Evolutionary conservation across 805 yeast genomes (phyloP).

Genomic region (Spathaspora arborariae): DNA sequence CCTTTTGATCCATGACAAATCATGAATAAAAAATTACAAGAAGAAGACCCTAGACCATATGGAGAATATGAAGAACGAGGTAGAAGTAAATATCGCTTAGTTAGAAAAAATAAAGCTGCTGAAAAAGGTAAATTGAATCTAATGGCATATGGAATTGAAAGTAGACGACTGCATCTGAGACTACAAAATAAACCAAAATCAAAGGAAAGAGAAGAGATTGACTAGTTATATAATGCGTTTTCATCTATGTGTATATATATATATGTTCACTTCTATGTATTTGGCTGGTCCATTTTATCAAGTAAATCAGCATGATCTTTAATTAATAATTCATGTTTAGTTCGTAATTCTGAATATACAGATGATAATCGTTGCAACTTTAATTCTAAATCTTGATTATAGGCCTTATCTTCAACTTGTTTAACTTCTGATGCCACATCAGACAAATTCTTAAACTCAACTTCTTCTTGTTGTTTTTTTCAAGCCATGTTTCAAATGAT

Average conservation of each 20-base stretch:
- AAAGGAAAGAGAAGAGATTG: not conserved
- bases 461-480: conserved; percentile 48
- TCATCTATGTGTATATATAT: not conserved
- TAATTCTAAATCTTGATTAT: conserved; percentile 6
- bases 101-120: not conserved
- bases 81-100: not conserved
- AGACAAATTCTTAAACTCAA: conserved; percentile 44
- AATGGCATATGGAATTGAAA: not conserved
- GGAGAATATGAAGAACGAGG: not conserved
- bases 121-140: not conserved
- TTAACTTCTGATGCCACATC: conserved; percentile 37
- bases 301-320: conserved; percentile 44
- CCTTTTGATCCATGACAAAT: not conserved
- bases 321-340: conserved; percentile 56
- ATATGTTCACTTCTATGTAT: too few species aligned
- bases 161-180: not conserved
- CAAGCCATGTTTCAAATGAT: conserved; percentile 48
- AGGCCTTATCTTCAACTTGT: conserved; percentile 8
- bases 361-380: conserved; percentile 48
- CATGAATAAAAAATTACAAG: conserved; percentile 17
- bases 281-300: conserved; percentile 8
- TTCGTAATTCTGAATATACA: conserved; percentile 57
- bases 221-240: too few species aligned
- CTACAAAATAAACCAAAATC: not conserved
- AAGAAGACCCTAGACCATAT: conserved; percentile 19